A percentile compares a stretch with the other conserved stretches of the same genome.
Evolutionary conservation across 176 grass and related monocot species (phyloP).

Genomic region (Raddia distichophylla): DNA sequence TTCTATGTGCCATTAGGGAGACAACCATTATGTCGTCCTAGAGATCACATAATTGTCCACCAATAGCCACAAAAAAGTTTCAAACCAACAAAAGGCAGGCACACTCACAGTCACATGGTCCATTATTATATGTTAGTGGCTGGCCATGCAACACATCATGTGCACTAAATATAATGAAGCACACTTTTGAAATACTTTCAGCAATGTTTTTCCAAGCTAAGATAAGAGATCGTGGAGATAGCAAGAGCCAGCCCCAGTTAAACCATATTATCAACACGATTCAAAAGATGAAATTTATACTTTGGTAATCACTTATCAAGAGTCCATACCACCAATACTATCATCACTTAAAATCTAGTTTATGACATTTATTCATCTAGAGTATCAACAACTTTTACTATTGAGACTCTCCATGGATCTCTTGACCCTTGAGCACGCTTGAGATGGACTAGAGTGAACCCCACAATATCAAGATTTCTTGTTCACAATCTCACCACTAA

Average conservation of each 20-base stretch:
- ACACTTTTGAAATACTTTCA: background rate
- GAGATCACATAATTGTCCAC: conserved; percentile 26
- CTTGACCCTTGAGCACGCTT: background rate
- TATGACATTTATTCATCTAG: background rate
- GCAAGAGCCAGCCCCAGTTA: background rate
- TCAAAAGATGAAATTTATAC: background rate
- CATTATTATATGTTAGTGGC: conserved; percentile 26
- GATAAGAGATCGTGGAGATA: background rate
- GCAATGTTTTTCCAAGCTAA: conserved; percentile 10
- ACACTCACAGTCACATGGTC: background rate
- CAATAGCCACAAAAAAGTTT: conserved; percentile 24
- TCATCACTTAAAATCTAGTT: background rate
- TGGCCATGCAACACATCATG: background rate
- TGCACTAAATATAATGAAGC: conserved; percentile 22
- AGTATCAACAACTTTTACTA: background rate
- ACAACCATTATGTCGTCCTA: conserved; percentile 27
- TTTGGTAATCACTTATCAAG: background rate
- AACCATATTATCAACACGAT: background rate
- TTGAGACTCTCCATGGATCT: background rate
- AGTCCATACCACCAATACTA: background rate
- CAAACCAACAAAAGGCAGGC: conserved; percentile 6
- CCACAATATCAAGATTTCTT: conserved; percentile 22
- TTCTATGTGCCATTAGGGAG: conserved; percentile 29
- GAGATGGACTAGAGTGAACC: conserved; percentile 3
- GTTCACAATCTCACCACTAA: background rate